phyloP scores from a whole-genome alignment of 2,329 filamentous ascomycete genomes.

The Mariannaea elegans region DNA sequence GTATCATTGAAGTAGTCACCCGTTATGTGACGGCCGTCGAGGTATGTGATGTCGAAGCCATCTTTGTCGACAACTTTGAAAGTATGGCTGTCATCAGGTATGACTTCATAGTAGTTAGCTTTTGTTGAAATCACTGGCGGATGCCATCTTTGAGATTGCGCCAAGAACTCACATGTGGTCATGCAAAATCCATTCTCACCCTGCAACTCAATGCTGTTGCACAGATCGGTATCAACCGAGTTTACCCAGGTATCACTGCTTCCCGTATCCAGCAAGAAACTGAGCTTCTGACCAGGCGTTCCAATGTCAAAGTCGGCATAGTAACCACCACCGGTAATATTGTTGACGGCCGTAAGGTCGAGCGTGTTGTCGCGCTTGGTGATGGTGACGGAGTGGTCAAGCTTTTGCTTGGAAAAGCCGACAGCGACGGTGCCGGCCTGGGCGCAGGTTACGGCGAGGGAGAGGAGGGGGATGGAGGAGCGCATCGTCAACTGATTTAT shows the following conservation, averaged over 20 bases:
- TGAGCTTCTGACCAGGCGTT: constrained; percentile 64
- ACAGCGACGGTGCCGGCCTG: constrained; percentile 39
- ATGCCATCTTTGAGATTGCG: neutral
- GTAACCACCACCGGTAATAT: constrained; percentile 63
- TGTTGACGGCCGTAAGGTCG: constrained; percentile 57
- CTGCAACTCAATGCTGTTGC: constrained; percentile 53
- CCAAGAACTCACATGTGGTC: constrained; percentile 48
- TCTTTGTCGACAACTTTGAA: constrained; percentile 52
- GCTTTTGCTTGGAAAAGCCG: constrained; percentile 27
- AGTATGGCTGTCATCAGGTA: constrained; percentile 57
- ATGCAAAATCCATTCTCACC: constrained; percentile 42
- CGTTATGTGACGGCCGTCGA: constrained; percentile 62
- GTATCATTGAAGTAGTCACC: constrained; percentile 68
- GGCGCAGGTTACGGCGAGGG: constrained; percentile 29
- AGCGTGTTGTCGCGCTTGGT: constrained; percentile 40
- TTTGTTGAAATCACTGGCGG: too few relatives aligned
- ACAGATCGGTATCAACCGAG: constrained; percentile 68
- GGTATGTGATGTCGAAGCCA: constrained; percentile 69
- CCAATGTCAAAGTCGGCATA: constrained; percentile 66
- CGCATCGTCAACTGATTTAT: constrained; percentile 21
- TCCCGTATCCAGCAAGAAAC: constrained; percentile 68
- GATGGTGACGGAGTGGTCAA: constrained; percentile 26
- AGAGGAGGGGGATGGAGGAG: constrained; percentile 29
- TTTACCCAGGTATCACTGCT: constrained; percentile 71
- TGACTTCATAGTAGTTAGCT: too few relatives aligned